Base-by-base conservation (phyloP, 176 grass and related monocot species). In the Aegilops bicornis region DNA sequence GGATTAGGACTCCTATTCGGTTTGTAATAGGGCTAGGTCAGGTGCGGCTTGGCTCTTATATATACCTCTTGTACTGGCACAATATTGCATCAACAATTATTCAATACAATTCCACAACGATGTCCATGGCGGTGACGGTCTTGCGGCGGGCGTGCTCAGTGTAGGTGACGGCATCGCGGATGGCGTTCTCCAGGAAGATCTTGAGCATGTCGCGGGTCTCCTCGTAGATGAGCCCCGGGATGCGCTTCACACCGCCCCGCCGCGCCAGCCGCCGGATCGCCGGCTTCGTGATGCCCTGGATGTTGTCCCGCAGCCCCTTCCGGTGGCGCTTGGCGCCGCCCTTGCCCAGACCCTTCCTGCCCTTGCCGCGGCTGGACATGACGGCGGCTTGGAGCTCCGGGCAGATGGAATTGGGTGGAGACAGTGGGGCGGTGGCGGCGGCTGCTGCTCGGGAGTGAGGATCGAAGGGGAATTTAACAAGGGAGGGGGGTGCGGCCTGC, bases 101-200 rank as follows among this genome's bases (percentile, higher is more conserved):
- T n/a, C n/a, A n/a, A n/a, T n/a, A n/a, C n/a, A n/a, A n/a, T n/a
- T n/a, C n/a, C n/a, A n/a, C n/a, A n/a, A 95, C 93, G 64, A 95
- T 86, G 43, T 95, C 93, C 93, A 95, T 90, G 86, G 90, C 88
- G 64, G 93, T 95, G 80, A 95, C 90, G 50, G 86, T 95, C 93
- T 92, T 95, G 75, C 90, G 93, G 64, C 90, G 90, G 12, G 90
- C 90, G 88, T 95, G 93, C 88, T 92, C 93, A 6, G 90, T 92
- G 79, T 95, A 92, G 56, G 88, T 92, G 65, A 95, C 88, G 56
- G 93, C 90, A 83, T 95, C 90, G 36, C 93, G 86, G 83, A 95
- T 92, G 76, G 92, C 90, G 76, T 95, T 90, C 90, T 95, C 90
- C 14, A 95, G 86, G 76, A 95, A 95, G 90, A 95, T 95, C 86